These are phyloP conservation scores for Aegilops bicornis DNA, from an alignment of 176 grass and related monocot species.

Conservation along the genomic window DNA sequence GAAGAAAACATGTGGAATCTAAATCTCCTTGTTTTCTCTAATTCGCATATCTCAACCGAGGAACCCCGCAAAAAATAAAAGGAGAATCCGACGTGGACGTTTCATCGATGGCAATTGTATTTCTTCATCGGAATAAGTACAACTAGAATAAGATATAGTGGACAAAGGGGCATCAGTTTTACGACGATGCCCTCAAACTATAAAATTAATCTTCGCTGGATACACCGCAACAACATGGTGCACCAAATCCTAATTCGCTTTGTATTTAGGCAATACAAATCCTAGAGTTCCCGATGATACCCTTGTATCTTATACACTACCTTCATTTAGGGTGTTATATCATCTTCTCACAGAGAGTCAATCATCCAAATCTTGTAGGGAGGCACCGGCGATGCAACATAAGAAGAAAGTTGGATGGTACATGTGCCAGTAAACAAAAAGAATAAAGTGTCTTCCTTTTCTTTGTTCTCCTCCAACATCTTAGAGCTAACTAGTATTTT, in stretches of 20 bases:
- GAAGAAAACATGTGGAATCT: too few species aligned
- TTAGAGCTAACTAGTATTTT: neutral
- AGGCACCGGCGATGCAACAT: neutral
- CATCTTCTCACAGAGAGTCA: neutral
- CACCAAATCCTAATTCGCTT: too few species aligned
- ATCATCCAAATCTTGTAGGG: neutral
- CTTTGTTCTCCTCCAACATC: neutral
- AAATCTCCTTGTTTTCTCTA: too few species aligned
- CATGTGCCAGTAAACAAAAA: neutral
- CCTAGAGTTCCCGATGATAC: neutral
- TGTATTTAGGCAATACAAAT: neutral
- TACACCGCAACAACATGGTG: too few species aligned
- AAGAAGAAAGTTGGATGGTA: neutral
- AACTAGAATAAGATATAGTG: neutral
- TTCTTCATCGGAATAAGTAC: too few species aligned
- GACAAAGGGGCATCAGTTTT: neutral
- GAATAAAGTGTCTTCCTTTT: neutral
- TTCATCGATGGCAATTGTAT: too few species aligned
- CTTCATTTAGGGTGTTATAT: neutral
- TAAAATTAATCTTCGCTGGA: neutral
- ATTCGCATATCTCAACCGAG: too few species aligned
- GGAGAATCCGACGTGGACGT: too few species aligned
- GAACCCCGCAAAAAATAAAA: too few species aligned
- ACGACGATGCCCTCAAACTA: neutral
- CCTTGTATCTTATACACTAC: neutral